Percentiles rank a stretch among this genome's conserved stretches.
Conservation (phyloP, 2,329 filamentous ascomycete genomes). For the Orbilia blumenaviensis region DNA sequence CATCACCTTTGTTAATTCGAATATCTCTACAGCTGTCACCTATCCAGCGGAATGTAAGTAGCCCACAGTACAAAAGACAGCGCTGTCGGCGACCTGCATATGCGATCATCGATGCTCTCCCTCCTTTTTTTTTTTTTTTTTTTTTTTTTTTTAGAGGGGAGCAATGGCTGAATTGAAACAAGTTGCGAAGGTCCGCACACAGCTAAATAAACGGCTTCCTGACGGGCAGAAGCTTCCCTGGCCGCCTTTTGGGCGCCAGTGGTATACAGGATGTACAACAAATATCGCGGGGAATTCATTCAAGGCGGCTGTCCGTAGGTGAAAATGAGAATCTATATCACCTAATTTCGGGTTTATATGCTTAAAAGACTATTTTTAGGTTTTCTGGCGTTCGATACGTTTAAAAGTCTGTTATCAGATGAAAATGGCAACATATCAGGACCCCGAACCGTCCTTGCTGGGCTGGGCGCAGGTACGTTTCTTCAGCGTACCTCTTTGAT, state of each 20-base stretch:
- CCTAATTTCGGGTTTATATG: too few species aligned
- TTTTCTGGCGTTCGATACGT: conserved; percentile 96
- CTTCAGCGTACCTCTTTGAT: background rate
- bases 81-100: background rate
- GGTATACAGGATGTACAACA: conserved; percentile 98
- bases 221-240: conserved; percentile 88
- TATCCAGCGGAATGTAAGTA: conserved; percentile 89
- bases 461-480: conserved; percentile 79
- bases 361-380: conserved; percentile 64
- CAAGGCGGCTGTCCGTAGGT: conserved; percentile 91
- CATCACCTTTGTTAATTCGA: background rate
- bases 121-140: too few species aligned
- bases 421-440: conserved; percentile 87
- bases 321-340: too few species aligned
- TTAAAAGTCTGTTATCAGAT: conserved; percentile 83
- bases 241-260: conserved; percentile 91
- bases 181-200: conserved; percentile 90
- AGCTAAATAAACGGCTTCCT: conserved; percentile 85
- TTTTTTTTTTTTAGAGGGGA: too few species aligned
- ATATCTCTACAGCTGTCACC: conserved; percentile 72
- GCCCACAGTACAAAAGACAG: background rate
- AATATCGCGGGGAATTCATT: conserved; percentile 95
- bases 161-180: background rate
- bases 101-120: background rate
- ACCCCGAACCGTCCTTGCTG: conserved; percentile 87